Evolutionary conservation across 176 grass and related monocot species (phyloP).

Genomic region (Eremochloa ophiuroides): DNA sequence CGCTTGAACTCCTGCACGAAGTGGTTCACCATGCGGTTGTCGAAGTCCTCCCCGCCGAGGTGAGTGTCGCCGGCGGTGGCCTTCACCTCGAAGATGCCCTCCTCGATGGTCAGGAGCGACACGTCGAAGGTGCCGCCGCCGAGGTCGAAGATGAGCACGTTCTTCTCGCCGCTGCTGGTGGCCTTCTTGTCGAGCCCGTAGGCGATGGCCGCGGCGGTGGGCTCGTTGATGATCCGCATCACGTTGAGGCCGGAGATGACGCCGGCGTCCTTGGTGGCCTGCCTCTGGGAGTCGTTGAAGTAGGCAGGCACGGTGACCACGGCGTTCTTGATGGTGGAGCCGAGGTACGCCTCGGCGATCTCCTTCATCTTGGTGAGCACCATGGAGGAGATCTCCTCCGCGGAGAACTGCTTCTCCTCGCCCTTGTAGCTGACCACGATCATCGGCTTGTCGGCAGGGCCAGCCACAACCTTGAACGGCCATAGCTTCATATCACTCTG

Average conservation of each 20-base stretch:
- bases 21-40: constrained; percentile 77
- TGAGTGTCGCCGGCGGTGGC: constrained; percentile 61
- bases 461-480: constrained; percentile 54
- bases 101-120: constrained; percentile 63
- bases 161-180: constrained; percentile 43
- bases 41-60: constrained; percentile 59
- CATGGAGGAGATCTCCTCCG: constrained; percentile 59
- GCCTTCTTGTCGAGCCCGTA: constrained; percentile 68
- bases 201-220: constrained; percentile 54
- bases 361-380: constrained; percentile 57
- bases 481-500: constrained; percentile 61
- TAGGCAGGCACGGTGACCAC: constrained; percentile 53
- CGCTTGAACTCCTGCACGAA: constrained; percentile 70
- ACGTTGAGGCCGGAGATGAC: constrained; percentile 53
- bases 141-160: constrained; percentile 65
- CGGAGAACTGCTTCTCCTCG: constrained; percentile 54
- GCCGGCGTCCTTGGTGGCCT: constrained; percentile 59
- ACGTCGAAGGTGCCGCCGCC: constrained; percentile 62
- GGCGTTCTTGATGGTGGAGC: constrained; percentile 48
- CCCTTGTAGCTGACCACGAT: constrained; percentile 52
- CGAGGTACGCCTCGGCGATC: constrained; percentile 44
- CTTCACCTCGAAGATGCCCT: constrained; percentile 76
- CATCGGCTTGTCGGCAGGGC: constrained; percentile 43
- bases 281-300: constrained; percentile 58
- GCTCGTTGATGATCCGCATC: constrained; percentile 69